Base-by-base conservation (phyloP, 345 rosid genomes). In the Brassica rapa region DNA sequence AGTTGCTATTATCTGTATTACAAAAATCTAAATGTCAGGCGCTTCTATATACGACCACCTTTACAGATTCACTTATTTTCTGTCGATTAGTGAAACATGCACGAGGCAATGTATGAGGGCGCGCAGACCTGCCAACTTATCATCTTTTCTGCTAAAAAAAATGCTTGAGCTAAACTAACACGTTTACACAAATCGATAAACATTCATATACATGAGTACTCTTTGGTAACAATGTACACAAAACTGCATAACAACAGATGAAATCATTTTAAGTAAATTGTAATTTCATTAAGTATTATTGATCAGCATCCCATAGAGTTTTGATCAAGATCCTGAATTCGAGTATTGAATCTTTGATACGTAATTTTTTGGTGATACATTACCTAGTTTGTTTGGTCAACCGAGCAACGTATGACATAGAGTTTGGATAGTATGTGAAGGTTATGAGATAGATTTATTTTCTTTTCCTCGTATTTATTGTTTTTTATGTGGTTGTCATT, bases 401-500 rank as follows among this genome's bases (percentile, higher is more conserved):
- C 32, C 43, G 9, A 67, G 41, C 59, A 66, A 53, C 23, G 27
- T 66, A 23, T 23, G 21, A 35, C 8, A 6, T 55, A 30, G 7
- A 39, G 7, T 57, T 75, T 16, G 15, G 6, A 39, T 27, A 27
- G 30, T 27, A 27, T 27, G 30, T 27, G 30, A 27, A 27, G 30
- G 30, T 27, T 27, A 27, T 27, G 30, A 27, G 30, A 27, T 27
- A 75, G 23, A 68, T 23, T 5, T 14, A 24, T 60, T n/a, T 49
- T 53, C 10, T 53, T 53, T 60, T 46, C 16, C 4, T 61, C 55
- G 27, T 43, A 35, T 16, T 35, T 19, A 35, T 9, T 16, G 63
- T 43, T 67, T 19, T 19, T 27, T 56, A 60, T 21, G 72, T 76
- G 29, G 41, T 63, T 70, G 30, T 70, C 32, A 8, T 56, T 8